Evolutionary conservation across 345 rosid species (phyloP).

Genomic region (Mallotus nudiflorus): DNA sequence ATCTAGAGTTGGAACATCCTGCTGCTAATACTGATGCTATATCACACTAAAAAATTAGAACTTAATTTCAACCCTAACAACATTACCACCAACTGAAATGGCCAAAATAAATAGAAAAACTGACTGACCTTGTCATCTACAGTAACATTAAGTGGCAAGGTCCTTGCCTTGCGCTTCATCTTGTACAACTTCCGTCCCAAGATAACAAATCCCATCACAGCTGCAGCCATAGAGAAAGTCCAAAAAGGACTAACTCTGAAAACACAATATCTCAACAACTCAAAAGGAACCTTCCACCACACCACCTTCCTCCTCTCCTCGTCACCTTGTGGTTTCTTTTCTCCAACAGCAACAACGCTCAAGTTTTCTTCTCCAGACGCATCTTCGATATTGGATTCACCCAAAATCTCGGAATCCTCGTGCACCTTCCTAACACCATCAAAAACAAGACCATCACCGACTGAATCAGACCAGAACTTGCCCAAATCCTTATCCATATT

Average conservation of each 20-base stretch:
- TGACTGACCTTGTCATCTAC: slow-evolving; percentile 82
- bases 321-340: slow-evolving; percentile 25
- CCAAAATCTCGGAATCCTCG: slow-evolving; percentile 26
- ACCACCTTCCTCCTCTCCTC: slow-evolving; percentile 43
- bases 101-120: slow-evolving; percentile 6
- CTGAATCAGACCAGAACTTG: slow-evolving; percentile 44
- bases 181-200: slow-evolving; percentile 75
- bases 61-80: slow-evolving; percentile 3
- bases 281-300: slow-evolving; percentile 95
- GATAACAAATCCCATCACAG: slow-evolving; percentile 75
- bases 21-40: not conserved
- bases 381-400: slow-evolving; percentile 25
- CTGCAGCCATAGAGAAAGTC: slow-evolving; percentile 92
- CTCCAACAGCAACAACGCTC: slow-evolving; percentile 25
- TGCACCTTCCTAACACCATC: slow-evolving; percentile 29
- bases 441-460: slow-evolving; percentile 38
- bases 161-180: slow-evolving; percentile 72
- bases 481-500: slow-evolving; percentile 31
- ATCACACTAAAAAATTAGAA: slow-evolving; percentile 1
- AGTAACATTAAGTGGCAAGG: slow-evolving; percentile 78
- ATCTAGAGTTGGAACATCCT: too few relatives aligned
- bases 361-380: slow-evolving; percentile 18
- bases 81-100: slow-evolving; percentile 6
- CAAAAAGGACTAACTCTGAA: slow-evolving; percentile 76
- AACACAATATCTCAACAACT: slow-evolving; percentile 71